Evolutionary conservation across 441 rosid species (phyloP).

Genomic region (Adansonia grandidieri): DNA sequence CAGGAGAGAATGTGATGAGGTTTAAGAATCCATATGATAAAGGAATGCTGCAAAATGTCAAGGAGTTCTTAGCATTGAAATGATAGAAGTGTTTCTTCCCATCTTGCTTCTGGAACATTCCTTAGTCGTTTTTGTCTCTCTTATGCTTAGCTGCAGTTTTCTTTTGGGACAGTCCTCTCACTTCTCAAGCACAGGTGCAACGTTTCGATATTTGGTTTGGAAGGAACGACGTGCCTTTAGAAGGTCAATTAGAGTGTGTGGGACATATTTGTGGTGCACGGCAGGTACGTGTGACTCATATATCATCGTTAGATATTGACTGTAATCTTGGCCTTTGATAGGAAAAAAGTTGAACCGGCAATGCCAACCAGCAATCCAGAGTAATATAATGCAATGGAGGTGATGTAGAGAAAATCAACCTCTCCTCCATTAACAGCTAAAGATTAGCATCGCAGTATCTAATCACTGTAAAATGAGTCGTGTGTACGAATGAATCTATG

Average conservation of each 20-base stretch:
- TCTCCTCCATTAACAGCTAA: not conserved
- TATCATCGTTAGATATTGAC: not conserved
- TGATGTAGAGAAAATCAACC: not conserved
- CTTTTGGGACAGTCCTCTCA: not conserved
- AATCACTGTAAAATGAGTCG: not conserved
- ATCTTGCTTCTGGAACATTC: not conserved
- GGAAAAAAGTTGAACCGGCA: slow-evolving; percentile 8
- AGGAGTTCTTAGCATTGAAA: slow-evolving; percentile 39
- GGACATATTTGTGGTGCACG: not conserved
- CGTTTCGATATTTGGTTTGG: not conserved
- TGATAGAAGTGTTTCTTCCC: not conserved
- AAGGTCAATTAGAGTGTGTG: not conserved
- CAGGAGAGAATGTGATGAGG: slow-evolving; percentile 39
- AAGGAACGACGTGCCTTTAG: not conserved
- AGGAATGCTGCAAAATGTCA: slow-evolving; percentile 50
- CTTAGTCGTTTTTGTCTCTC: not conserved
- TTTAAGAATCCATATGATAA: slow-evolving; percentile 57
- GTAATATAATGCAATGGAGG: not conserved
- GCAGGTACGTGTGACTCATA: not conserved
- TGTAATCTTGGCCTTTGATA: not conserved
- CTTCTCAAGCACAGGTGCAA: not conserved
- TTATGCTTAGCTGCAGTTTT: slow-evolving; percentile 5
- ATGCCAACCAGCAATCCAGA: not conserved
- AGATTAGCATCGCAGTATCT: not conserved
- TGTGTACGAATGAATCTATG: not conserved